Percentiles rank a stretch among this genome's conserved stretches.
These are phyloP conservation scores for Trametes elegans DNA, from an alignment of 768 basidiomycete genomes.

Conservation along the genomic window DNA sequence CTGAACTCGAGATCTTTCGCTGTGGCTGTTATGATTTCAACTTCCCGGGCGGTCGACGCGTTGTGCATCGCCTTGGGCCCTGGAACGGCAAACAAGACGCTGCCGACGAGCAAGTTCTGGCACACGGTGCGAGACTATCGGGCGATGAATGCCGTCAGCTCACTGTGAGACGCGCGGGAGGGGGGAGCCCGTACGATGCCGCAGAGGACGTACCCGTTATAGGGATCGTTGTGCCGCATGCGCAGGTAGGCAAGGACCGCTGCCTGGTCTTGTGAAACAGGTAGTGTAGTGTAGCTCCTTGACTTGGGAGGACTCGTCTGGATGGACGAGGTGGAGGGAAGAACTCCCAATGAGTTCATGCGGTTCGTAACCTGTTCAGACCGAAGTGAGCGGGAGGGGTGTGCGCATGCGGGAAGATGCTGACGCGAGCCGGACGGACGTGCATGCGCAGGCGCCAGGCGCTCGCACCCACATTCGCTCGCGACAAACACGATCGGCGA, in stretches of 20 bases:
- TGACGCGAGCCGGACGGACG: too few relatives aligned
- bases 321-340: constrained; percentile 76
- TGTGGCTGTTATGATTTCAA: constrained; percentile 65
- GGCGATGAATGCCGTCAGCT: constrained; percentile 1
- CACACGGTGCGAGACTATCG: constrained; percentile 60
- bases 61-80: constrained; percentile 76
- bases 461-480: not conserved
- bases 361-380: constrained; percentile 63
- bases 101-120: constrained; percentile 72
- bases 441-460: too few relatives aligned
- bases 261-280: constrained; percentile 74
- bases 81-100: constrained; percentile 74
- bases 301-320: constrained; percentile 70
- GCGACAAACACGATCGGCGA: too few relatives aligned
- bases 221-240: constrained; percentile 75
- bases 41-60: constrained; percentile 80
- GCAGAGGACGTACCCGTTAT: constrained; percentile 73
- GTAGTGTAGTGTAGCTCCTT: constrained; percentile 73
- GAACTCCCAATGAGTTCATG: constrained; percentile 66
- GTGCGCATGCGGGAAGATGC: too few relatives aligned
- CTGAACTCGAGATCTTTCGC: constrained; percentile 38
- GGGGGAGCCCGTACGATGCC: constrained; percentile 55
- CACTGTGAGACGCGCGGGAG: not conserved
- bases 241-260: constrained; percentile 77
- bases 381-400: not conserved